Base-by-base conservation (phyloP, 495 filamentous ascomycete species). In the Aspergillus leporis region DNA sequence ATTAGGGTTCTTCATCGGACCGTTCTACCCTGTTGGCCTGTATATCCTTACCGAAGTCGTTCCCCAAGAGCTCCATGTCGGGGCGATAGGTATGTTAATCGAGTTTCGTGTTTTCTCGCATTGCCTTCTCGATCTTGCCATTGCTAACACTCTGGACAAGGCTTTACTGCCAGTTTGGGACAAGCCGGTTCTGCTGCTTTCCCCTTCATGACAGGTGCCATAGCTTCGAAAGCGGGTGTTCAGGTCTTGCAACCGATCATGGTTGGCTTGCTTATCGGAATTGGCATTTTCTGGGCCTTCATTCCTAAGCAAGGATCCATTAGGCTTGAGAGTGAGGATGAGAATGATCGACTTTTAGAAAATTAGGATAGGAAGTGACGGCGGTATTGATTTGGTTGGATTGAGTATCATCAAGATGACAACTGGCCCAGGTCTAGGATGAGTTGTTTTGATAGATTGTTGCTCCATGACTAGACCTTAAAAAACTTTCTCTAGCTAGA, bases 181-280 rank as follows among this genome's bases (percentile, higher is more conserved):
- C 78, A 81, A 61, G 72, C 75, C 16, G 81, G 81, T 6, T 78
- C 76, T 13, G 78, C 78, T 5, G 59, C 79, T 0, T 83, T 82
- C 59, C 81, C 81, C 2, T 78, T 78, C 43, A 61, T 82, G 21
- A 82, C 80, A 0, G 81, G 81, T 18, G 56, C 80, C 3, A 71
- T 83, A 41, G 79, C 77, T 23, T 69, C 76, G 14, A 67, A 65
- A 18, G 69, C 70, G 0, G 78, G 81, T 9, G 78, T 83, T 14
- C 63, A 69, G 30, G 79, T 80, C 1, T 53, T 83, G 57, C 81
- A 81, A 47, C 81, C 81, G 1, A 78, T 83, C 34, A 73, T 83
- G 51, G 62, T 78, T 13, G 78, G 66, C 0, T 62, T 83, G 55
- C 67, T 82, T n/a, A 57, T 74, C 0, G 69, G 72, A 18, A 76